Evolutionary conservation across 495 filamentous ascomycete species (phyloP).

Genomic region (Cenococcum geophilum): DNA sequence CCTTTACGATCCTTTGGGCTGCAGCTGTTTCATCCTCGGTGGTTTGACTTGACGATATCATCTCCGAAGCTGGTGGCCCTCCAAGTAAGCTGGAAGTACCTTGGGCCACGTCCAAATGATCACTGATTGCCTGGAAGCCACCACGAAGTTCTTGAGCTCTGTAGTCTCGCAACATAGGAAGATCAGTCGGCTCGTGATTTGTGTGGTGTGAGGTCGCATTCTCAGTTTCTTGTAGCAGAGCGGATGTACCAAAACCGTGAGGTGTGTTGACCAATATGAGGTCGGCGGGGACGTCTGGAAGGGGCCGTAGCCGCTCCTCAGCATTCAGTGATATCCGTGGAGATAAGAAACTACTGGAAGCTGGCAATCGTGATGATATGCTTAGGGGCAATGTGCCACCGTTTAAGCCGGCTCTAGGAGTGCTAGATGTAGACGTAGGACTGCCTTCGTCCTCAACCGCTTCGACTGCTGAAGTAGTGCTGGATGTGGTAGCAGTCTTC

Average conservation of each 20-base stretch:
- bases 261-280: not conserved
- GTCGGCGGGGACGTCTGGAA: not conserved
- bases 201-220: not conserved
- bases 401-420: not conserved
- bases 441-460: not conserved
- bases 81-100: not conserved
- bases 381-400: not conserved
- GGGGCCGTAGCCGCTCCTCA: not conserved
- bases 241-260: not conserved
- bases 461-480: not conserved
- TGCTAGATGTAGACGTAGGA: not conserved
- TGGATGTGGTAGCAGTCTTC: not conserved
- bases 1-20: not conserved
- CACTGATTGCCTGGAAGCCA: not conserved
- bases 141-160: not conserved
- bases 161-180: not conserved
- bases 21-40: slow-evolving; percentile 28
- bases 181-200: not conserved
- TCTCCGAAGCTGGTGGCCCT: slow-evolving; percentile 1
- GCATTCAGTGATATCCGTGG: not conserved
- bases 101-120: not conserved
- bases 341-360: not conserved
- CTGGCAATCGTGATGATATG: not conserved
- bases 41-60: slow-evolving; percentile 33
- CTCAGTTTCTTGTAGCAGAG: not conserved